Base-by-base conservation (phyloP, 2,329 filamentous ascomycete species). In the Apiospora kogelbergensis region DNA sequence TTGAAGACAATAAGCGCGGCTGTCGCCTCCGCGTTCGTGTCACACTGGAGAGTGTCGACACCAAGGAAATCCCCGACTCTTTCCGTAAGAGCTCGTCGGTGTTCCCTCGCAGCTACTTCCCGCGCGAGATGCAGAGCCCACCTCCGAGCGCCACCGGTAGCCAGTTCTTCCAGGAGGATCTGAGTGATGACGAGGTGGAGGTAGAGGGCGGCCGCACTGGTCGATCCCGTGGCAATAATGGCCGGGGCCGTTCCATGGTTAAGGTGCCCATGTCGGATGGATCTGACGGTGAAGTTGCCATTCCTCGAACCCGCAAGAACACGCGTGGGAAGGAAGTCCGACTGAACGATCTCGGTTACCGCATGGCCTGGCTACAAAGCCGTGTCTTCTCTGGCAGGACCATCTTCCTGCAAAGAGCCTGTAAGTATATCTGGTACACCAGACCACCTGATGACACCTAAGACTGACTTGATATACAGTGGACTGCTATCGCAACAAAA, bases 301-400 rank as follows among this genome's bases (percentile, higher is more conserved):
- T 97, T 48, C 94, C 95, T 33, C 87, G 90, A 69, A 90, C 94
- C 80, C 90, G 90, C 65, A 90, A 88, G 76, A 84, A 85, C 60
- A 88, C 89, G 73, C 89, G 94, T 65, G 88, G 86, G 65, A 96
- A 93, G 82, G 95, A 98, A 78, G 90, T 96, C n/a, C 89, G 93
- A 65, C 83, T 98, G 71, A 98, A 98, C 78, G 95, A 98, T 77
- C 83, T 98, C 63, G 95, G 94, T 2, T 97, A 97, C 79, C 90
- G 95, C 63, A 97, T 99, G 93, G 95, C 93, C 65, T 99, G 96
- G 95, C 91, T 95, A 68, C 95, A 98, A 82, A 96, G 94, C 79
- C 88, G 95, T 76, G 93, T 95, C 13, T 98, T 98, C 83, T 91
- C 94, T 1, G 93, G 92, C 15, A 88, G 94, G 74, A 94, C 91